Base-by-base conservation (phyloP, 352 stramenopile species). In the Phytophthora crassamura region DNA sequence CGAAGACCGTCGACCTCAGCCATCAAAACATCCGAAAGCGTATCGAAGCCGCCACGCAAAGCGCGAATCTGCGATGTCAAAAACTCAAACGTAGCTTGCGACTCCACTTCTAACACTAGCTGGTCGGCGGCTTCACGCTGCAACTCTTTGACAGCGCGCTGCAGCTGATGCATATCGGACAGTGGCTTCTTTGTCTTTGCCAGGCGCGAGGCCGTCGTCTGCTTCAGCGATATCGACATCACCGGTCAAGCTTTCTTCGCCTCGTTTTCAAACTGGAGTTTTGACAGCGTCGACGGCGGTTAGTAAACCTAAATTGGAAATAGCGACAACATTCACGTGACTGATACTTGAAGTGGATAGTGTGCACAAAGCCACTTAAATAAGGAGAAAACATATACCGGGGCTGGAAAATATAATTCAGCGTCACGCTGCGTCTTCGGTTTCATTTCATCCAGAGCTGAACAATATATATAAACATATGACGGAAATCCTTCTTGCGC, bases 51-150 rank as follows among this genome's bases (percentile, higher is more conserved):
- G 41, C 72, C 66, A 46, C 89, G 90, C 22, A 94, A 67, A 5
- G 84, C 86, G 14, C 78, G 78, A 58, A 93, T 85, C 58, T 94
- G 86, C 0, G 82, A 89, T 15, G 78, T 91, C 32, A 94, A 43
- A 68, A 91, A 94, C 69, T 91, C 84, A 52, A 94, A 94, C 38
- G 86, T 92, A 16, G 86, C 82, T 54, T 94, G 86, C 0, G 86
- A 94, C 55, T 94, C 84, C 16, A 91, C 74, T 64, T 94, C 86
- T 7, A 93, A 62, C 7, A 85, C 75, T 16, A 94, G 68, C 43
- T 94, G 86, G 35, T 94, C 86, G 0, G 79, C 82, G 5, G 86
- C 77, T 41, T 91, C 84, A 9, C 80, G 80, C 63, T 94, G 86
- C 15, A 94, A 69, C 22, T 90, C 82, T 49, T 89, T 90, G 28